A percentile compares a stretch with the other conserved stretches of the same genome.
Evolutionary conservation across 805 yeast species (phyloP).

Genomic region (Huiozyma sinensis): DNA sequence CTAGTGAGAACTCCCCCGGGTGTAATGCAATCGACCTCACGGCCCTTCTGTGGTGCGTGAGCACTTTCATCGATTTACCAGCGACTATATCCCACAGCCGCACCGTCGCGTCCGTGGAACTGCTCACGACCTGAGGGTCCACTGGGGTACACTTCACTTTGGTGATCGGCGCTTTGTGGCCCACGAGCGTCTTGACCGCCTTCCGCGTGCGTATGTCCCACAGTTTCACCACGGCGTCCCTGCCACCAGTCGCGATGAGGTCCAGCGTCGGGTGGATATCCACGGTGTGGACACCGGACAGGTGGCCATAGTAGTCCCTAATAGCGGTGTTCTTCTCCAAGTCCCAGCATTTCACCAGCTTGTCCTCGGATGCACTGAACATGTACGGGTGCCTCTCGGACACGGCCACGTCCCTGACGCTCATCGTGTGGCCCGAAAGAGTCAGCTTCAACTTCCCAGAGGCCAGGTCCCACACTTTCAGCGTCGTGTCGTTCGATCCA

Average conservation of each 20-base stretch:
- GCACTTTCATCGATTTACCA: conserved; percentile 55
- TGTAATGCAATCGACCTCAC: conserved; percentile 65
- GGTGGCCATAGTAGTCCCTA: conserved; percentile 88
- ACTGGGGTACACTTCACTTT: conserved; percentile 54
- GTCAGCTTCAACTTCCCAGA: conserved; percentile 60
- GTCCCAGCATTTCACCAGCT: conserved; percentile 92
- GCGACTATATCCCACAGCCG: conserved; percentile 82
- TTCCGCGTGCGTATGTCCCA: conserved; percentile 87
- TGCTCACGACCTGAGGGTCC: conserved; percentile 79
- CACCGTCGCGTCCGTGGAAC: conserved; percentile 77
- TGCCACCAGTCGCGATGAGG: conserved; percentile 71
- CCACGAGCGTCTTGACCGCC: conserved; percentile 66
- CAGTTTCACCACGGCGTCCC: conserved; percentile 75
- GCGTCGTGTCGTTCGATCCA: conserved; percentile 81
- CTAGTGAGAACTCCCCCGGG: conserved; percentile 61
- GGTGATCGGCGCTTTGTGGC: conserved; percentile 71
- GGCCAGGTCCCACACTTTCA: conserved; percentile 86
- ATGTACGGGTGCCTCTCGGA: conserved; percentile 75
- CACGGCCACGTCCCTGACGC: conserved; percentile 65
- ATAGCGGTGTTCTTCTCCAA: conserved; percentile 73
- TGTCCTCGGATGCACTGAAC: conserved; percentile 90
- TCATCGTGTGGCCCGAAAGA: conserved; percentile 84
- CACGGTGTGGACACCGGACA: conserved; percentile 76
- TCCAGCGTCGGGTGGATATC: conserved; percentile 84
- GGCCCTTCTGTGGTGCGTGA: conserved; percentile 79